Evolutionary conservation across 2,329 filamentous ascomycete species (phyloP), one percentile per base, ranked within the genome.

Genomic region (Aspergillus jensenii): DNA sequence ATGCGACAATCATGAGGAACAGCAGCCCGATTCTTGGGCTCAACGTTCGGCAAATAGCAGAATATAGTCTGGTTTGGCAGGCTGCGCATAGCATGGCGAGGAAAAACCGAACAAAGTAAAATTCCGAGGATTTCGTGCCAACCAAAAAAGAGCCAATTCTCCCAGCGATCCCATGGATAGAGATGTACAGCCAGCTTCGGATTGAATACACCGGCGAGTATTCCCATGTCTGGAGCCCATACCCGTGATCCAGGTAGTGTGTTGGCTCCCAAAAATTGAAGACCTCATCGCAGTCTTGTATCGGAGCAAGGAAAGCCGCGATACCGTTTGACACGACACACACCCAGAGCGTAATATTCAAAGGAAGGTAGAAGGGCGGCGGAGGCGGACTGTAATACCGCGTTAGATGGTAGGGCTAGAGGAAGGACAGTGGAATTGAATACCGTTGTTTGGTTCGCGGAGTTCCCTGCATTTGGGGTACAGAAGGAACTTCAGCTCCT

Each of bases 191-290:
- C 95, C 95, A 99, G 78, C 92, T 97, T 62, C 95, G 87, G 67
- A 99, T 97, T 51, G 92, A 90, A 76, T 90, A 98, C 58, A 93
- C 88, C 5, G 95, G 95, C 1, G 93, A 96, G 77, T 98, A 99
- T 76, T 99, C 95, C 95, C 95, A 99, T 1, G 95, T 99, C 78
- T 99, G 93, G 51, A 97, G 82, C 40, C 93, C 95, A 70, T 96
- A 93, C 67, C 91, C 90, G 79, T 97, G 92, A 59, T 87, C 89
- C 27, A 99, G 84, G 75, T 97, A 99, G 76, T 99, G 95, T 0
- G 93, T 87, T 0, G 95, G 93, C 69, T 99, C 95, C 92, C 93
- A 99, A 80, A 96, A 99, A 74, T 99, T 99, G 83, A 96, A 99
- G 11, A 93, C 93, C 79, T 99, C 95, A 68, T 99, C 95, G 73